Conservation (phyloP, 192 early-diverging fungal genomes). For the Coemansia reversa region DNA sequence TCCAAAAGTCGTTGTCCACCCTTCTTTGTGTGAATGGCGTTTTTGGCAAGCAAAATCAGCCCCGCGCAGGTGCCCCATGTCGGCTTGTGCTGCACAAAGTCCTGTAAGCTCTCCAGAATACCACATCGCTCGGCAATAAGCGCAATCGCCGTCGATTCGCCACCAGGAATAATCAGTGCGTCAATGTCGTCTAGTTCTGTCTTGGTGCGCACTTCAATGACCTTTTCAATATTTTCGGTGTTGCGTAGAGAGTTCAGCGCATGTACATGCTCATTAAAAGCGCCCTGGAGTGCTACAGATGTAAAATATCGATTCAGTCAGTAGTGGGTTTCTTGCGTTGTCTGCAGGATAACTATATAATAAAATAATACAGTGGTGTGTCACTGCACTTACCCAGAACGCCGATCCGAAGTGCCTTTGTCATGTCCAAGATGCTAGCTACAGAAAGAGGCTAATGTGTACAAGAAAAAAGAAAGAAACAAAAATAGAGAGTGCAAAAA, state of each 20-base stretch:
- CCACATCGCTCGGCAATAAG: slow-evolving; percentile 86
- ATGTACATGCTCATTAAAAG: slow-evolving; percentile 89
- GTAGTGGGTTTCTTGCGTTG: too few species aligned
- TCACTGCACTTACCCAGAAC: slow-evolving; percentile 33
- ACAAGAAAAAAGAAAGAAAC: slow-evolving; percentile 1
- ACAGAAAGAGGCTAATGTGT: neutral
- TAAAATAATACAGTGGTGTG: too few species aligned
- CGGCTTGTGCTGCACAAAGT: slow-evolving; percentile 74
- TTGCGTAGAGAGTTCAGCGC: slow-evolving; percentile 71
- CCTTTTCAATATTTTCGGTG: slow-evolving; percentile 43
- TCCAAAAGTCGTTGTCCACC: slow-evolving; percentile 86
- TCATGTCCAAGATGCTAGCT: slow-evolving; percentile 16
- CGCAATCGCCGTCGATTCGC: slow-evolving; percentile 93
- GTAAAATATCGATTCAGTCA: neutral
- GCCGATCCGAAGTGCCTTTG: slow-evolving; percentile 37
- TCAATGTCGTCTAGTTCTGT: slow-evolving; percentile 75
- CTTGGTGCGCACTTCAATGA: slow-evolving; percentile 63
- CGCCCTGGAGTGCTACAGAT: slow-evolving; percentile 86
- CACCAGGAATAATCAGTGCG: slow-evolving; percentile 92
- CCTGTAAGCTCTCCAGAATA: slow-evolving; percentile 72
- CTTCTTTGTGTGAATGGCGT: slow-evolving; percentile 70
- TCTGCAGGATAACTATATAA: too few species aligned
- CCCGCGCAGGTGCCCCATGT: slow-evolving; percentile 97
- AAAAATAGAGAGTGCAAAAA: neutral
- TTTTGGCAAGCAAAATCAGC: slow-evolving; percentile 85